Evolutionary conservation across 108 stramenopile genomes (phyloP), one percentile per base, ranked within the genome.

Genomic region (Fistulifera pelliculosa): DNA sequence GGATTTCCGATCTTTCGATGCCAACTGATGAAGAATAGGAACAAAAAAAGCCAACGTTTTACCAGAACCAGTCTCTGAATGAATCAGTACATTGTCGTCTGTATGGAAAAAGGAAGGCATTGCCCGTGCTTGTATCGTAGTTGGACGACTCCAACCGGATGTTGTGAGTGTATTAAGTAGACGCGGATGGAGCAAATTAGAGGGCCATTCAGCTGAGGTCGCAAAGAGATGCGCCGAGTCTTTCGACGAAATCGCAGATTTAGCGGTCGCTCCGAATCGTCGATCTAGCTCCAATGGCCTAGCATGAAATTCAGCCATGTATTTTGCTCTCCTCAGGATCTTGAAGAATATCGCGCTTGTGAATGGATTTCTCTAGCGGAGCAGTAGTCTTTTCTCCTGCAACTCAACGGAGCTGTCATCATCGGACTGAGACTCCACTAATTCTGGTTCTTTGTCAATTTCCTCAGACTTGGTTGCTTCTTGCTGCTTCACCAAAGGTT

Each of bases 1-100:
- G 39, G 71, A 65, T 11, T 40, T 27, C 8, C 42, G 21, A 25
- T 18, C 35, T 2, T 16, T 39, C 19, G 40, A 43, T 7, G 72
- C 77, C 44, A 89, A 40, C 13, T 55, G 60, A 44, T 82, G 75
- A 2, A 94, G 49, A 50, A 90, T 70, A n/a, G 93, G 93, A 18
- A 86, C 18, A 14, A 90, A 65, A 64, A 88, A 94, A 11, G 93
- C 88, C 39, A 94, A 64, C 11, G 89, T 94, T 51, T 94, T 96
- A 14, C 96, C 96, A 31, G 63, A 64, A 26, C 96, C 96, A 4
- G 96, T 97, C 64, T 97, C 94, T 24, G 79, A 76, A 43, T 94
- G 94, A 38, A 97, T 66, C 42, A 94, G 75, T 21, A 91, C 54
- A 64, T 95, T 90, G 17, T 56, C 41, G 16, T 48, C 13, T 8